Conservation (phyloP, 129 eudicot species). For the Artemisia annua region DNA sequence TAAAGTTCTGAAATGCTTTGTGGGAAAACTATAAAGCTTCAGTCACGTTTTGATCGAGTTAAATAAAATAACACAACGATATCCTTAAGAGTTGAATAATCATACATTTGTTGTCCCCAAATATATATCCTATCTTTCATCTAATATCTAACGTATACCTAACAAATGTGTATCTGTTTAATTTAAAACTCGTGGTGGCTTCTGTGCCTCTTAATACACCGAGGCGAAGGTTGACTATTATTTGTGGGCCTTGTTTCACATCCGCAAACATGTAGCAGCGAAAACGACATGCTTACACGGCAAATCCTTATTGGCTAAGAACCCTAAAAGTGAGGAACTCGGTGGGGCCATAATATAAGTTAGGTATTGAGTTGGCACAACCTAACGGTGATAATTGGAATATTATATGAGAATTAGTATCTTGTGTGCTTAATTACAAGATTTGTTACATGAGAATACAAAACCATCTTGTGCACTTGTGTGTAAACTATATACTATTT, state of each 20-base stretch:
- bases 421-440: too few relatives aligned
- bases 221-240: conserved; percentile 5
- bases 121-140: not conserved
- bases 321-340: not conserved
- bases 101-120: not conserved
- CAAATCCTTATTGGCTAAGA: conserved; percentile 7
- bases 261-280: conserved; percentile 1
- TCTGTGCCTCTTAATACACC: not conserved
- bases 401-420: too few relatives aligned
- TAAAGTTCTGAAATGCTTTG: too few relatives aligned
- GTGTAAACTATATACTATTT: too few relatives aligned
- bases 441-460: too few relatives aligned
- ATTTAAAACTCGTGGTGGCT: not conserved
- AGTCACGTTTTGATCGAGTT: not conserved
- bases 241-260: not conserved
- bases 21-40: too few relatives aligned
- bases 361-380: conserved; percentile 13
- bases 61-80: not conserved
- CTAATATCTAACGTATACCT: not conserved
- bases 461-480: too few relatives aligned
- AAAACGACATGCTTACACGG: not conserved
- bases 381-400: not conserved
- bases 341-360: not conserved
- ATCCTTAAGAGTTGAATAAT: not conserved
- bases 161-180: not conserved